A percentile compares a stretch with the other conserved stretches of the same genome.
These are phyloP conservation scores for Ramichloridium luteum DNA, from an alignment of 2,329 filamentous ascomycete species.

Conservation along the genomic window DNA sequence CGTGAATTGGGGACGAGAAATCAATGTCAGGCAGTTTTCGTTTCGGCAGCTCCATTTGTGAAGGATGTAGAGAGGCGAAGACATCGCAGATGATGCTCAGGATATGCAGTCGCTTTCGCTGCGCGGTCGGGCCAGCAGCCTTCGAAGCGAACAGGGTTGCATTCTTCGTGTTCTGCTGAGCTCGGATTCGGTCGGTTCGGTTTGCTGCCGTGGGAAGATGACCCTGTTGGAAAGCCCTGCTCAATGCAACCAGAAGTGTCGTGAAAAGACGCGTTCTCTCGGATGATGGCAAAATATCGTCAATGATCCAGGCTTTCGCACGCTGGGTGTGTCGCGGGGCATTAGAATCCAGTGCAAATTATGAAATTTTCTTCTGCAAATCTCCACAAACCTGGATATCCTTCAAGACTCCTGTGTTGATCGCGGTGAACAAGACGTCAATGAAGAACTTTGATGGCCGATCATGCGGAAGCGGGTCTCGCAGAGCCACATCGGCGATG, in stretches of 20 bases:
- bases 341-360: too few relatives aligned
- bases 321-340: too few relatives aligned
- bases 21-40: not conserved
- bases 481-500: not conserved
- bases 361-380: too few relatives aligned
- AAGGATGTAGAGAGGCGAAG: not conserved
- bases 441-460: not conserved
- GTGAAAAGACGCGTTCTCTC: not conserved
- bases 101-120: not conserved
- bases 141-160: not conserved
- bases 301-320: not conserved
- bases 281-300: not conserved
- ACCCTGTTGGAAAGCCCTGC: not conserved
- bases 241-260: not conserved
- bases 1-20: not conserved
- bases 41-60: not conserved
- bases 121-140: not conserved
- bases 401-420: not conserved
- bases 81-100: not conserved
- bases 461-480: not conserved
- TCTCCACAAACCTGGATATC: conserved; percentile 1
- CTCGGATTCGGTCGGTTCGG: not conserved
- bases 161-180: not conserved
- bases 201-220: not conserved
- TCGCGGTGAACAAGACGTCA: not conserved